Percentiles rank a stretch among this genome's conserved stretches.
Evolutionary conservation across 163 green algal species (phyloP).

Genomic region (Scenedesmus sp.): DNA sequence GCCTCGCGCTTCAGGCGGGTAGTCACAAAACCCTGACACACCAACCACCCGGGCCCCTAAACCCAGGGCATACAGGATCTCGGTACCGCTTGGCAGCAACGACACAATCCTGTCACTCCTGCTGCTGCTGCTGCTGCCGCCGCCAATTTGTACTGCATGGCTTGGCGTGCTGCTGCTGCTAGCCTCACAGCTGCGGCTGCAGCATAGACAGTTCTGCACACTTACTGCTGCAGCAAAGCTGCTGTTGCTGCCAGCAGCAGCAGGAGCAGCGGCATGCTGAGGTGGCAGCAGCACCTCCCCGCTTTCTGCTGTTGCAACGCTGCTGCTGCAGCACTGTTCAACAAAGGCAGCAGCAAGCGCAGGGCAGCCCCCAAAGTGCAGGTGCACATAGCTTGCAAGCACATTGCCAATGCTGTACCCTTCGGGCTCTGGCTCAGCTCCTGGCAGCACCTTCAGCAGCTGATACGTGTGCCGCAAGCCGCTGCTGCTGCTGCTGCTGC

Average conservation of each 20-base stretch:
- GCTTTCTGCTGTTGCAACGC: conserved; percentile 42
- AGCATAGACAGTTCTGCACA: background rate
- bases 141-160: background rate
- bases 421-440: conserved; percentile 55
- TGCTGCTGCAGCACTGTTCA: conserved; percentile 64
- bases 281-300: background rate
- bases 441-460: conserved; percentile 12
- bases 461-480: conserved; percentile 32
- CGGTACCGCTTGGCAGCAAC: conserved; percentile 37
- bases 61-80: conserved; percentile 43
- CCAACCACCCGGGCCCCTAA: conserved; percentile 22
- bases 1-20: background rate
- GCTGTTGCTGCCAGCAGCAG: background rate
- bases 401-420: conserved; percentile 78
- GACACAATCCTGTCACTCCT: conserved; percentile 31
- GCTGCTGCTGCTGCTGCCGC: conserved; percentile 25
- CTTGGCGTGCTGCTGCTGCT: background rate
- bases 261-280: background rate
- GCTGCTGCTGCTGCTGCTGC: conserved; percentile 15
- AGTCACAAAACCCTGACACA: conserved; percentile 50
- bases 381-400: conserved; percentile 86
- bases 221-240: background rate
- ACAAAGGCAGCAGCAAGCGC: conserved; percentile 74
- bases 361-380: conserved; percentile 86
- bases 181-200: background rate